Evolutionary conservation across 2,329 filamentous ascomycete genomes (phyloP).

Genomic region (Colletotrichum somersetense): DNA sequence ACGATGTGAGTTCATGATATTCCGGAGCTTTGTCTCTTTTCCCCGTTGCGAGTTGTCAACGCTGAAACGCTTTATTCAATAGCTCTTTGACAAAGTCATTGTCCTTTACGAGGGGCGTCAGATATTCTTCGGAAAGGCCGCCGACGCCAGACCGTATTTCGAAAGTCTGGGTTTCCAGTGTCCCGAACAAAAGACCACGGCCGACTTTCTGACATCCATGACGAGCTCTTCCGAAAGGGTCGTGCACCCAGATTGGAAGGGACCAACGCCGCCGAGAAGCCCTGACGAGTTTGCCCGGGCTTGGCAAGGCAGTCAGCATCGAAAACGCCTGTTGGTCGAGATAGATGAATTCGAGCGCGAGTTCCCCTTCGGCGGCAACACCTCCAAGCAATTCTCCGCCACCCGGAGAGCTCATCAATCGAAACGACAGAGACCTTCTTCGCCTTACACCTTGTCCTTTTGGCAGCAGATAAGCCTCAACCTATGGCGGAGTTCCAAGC

Average conservation of each 20-base stretch:
- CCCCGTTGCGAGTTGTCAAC: not conserved
- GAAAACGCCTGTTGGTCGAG: constrained; percentile 3
- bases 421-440: constrained; percentile 53
- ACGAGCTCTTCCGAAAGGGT: constrained; percentile 50
- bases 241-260: constrained; percentile 29
- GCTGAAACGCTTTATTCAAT: not conserved
- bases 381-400: constrained; percentile 12
- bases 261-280: constrained; percentile 20
- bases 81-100: constrained; percentile 74
- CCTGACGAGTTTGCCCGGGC: constrained; percentile 33
- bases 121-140: constrained; percentile 74
- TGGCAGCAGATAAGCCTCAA: constrained; percentile 60
- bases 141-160: constrained; percentile 75
- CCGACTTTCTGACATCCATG: constrained; percentile 78
- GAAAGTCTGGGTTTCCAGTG: constrained; percentile 74
- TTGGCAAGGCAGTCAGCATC: constrained; percentile 25
- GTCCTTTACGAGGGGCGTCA: constrained; percentile 76
- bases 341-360: constrained; percentile 26
- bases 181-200: constrained; percentile 70
- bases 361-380: constrained; percentile 28
- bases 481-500: constrained; percentile 55
- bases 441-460: constrained; percentile 62
- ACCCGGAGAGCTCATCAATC: constrained; percentile 26
- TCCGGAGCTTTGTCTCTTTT: not conserved
- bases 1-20: constrained; percentile 54